Evolutionary conservation across 2,329 filamentous ascomycete genomes (phyloP).

Genomic region (Verticillium tricorpus): DNA sequence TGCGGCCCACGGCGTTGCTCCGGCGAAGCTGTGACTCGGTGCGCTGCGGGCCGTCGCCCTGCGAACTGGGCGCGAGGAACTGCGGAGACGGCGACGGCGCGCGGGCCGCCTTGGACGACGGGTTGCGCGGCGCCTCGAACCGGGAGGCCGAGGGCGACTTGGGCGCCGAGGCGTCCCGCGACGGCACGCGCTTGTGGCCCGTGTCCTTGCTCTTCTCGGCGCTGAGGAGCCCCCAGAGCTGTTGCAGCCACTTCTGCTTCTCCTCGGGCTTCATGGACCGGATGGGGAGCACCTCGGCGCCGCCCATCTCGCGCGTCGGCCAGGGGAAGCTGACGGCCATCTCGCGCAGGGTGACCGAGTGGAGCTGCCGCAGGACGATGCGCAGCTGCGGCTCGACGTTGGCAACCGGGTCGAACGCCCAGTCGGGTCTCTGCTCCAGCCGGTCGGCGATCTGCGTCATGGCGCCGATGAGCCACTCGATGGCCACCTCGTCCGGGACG

Average conservation of each 20-base stretch:
- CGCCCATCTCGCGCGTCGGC: slow-evolving; percentile 29
- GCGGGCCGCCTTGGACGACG: not conserved
- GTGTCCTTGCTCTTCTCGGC: slow-evolving; percentile 11
- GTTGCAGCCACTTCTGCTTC: slow-evolving; percentile 27
- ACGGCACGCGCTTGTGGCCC: not conserved
- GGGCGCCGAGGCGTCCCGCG: not conserved
- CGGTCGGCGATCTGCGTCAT: slow-evolving; percentile 26
- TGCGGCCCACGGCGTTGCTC: slow-evolving; percentile 5
- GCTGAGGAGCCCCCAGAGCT: slow-evolving; percentile 22
- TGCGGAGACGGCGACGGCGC: not conserved
- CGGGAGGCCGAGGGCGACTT: slow-evolving; percentile 8
- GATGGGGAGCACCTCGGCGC: slow-evolving; percentile 27
- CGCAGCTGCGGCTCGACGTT: slow-evolving; percentile 26
- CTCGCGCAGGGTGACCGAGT: slow-evolving; percentile 23
- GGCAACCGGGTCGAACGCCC: slow-evolving; percentile 22
- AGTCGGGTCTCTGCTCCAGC: slow-evolving; percentile 23
- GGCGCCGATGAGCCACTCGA: slow-evolving; percentile 28
- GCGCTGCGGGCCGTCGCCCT: not conserved
- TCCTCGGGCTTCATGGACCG: slow-evolving; percentile 29
- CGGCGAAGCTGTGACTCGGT: slow-evolving; percentile 1
- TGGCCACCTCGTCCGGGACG: slow-evolving; percentile 25
- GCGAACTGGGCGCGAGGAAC: not conserved
- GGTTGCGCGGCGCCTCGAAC: slow-evolving; percentile 15
- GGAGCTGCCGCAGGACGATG: slow-evolving; percentile 26
- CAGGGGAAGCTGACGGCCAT: slow-evolving; percentile 32